phyloP scores from a whole-genome alignment of 495 filamentous ascomycete species.

The Talaromyces borbonicus region DNA sequence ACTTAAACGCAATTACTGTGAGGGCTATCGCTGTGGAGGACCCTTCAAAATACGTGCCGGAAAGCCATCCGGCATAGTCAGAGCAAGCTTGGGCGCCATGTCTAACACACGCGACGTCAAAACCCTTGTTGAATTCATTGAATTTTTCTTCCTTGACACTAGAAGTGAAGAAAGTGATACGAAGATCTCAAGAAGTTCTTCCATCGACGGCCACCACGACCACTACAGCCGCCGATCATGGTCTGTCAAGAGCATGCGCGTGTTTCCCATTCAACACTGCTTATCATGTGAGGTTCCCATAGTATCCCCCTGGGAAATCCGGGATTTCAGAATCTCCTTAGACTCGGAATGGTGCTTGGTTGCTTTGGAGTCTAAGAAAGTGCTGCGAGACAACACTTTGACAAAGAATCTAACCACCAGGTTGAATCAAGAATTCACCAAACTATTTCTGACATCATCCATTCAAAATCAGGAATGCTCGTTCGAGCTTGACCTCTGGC shows the following conservation, averaged over 20 bases:
- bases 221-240: constrained; percentile 6
- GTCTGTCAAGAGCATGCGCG: constrained; percentile 15
- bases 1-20: constrained; percentile 48
- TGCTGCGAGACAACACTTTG: neutral
- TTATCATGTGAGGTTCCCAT: constrained; percentile 51
- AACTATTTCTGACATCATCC: neutral
- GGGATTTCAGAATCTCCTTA: constrained; percentile 64
- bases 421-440: neutral
- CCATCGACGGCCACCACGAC: neutral
- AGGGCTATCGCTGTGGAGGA: constrained; percentile 54
- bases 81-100: constrained; percentile 65
- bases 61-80: constrained; percentile 53
- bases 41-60: constrained; percentile 42
- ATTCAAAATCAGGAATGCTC: neutral
- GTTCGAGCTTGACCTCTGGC: neutral
- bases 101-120: constrained; percentile 53
- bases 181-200: neutral
- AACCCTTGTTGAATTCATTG: constrained; percentile 45
- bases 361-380: neutral
- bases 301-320: constrained; percentile 52
- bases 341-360: constrained; percentile 81
- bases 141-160: constrained; percentile 35
- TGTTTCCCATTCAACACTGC: constrained; percentile 71
- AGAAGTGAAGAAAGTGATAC: neutral
- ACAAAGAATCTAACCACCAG: neutral